Conservation (phyloP, 495 filamentous ascomycete genomes). For the Cladorrhinum samala region DNA sequence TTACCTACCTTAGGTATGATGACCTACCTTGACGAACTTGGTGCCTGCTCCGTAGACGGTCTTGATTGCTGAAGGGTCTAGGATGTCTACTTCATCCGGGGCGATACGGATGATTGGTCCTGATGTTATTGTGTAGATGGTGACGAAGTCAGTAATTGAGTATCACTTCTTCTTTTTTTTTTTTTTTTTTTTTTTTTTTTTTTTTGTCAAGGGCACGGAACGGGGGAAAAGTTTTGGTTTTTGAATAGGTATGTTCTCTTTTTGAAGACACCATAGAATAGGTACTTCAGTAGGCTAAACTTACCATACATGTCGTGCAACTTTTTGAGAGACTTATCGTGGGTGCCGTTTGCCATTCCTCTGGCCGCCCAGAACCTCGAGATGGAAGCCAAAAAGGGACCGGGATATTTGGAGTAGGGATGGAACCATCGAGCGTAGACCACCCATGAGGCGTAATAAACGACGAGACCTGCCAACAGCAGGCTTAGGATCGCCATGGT, state of each 20-base stretch:
- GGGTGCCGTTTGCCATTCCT: background rate
- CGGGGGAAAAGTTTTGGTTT: too few species aligned
- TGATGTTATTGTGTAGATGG: background rate
- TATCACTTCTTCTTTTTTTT: too few species aligned
- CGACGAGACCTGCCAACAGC: background rate
- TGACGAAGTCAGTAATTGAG: too few species aligned
- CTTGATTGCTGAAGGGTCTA: slow-evolving; percentile 2
- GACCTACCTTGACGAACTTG: slow-evolving; percentile 2
- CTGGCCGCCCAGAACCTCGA: background rate
- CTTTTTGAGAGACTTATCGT: background rate
- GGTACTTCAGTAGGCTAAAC: background rate
- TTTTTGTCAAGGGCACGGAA: too few species aligned
- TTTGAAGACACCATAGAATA: background rate
- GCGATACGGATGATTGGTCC: slow-evolving; percentile 15
- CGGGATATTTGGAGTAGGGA: slow-evolving; percentile 3
- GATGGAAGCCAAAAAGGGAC: slow-evolving; percentile 7
- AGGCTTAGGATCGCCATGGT: background rate
- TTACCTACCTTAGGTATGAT: background rate
- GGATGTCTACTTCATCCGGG: slow-evolving; percentile 3
- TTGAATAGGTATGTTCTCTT: too few species aligned
- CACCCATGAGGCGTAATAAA: background rate
- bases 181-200: too few species aligned
- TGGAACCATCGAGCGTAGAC: slow-evolving; percentile 3
- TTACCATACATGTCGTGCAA: slow-evolving; percentile 7
- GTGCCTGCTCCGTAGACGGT: slow-evolving; percentile 2